Evolutionary conservation across 805 yeast genomes (phyloP), one percentile per base, ranked within the genome.

Genomic region (Saccharomycopsis sp.): DNA sequence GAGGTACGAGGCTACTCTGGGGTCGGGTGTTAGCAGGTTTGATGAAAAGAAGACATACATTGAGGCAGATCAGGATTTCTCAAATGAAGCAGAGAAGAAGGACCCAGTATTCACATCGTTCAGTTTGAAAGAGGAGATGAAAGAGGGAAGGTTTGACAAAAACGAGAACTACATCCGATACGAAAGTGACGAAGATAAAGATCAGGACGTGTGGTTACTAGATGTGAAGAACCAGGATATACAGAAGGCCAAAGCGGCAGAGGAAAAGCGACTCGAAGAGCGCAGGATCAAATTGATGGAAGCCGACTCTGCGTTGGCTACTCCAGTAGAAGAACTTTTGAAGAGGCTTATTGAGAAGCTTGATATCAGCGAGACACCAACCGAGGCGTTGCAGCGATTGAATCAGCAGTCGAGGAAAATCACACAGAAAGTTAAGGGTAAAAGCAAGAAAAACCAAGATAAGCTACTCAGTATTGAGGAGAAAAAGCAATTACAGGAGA

Each of bases 31-130:
- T 15, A 51, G 4, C 5, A 41, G 50, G 50, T 56, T 56, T 52
- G 55, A 51, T 37, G 56, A 53, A 24, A 47, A 34, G 34, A 52
- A 53, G 20, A 40, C 16, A 34, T 57, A 29, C 20, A 24, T 50
- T 44, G 66, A 61, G 3, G 48, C 56, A 18, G 64, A 63, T 7
- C 68, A 61, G 15, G 64, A 60, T 34, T 64, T 47, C 1, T 52
- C 29, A 18, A 51, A 54, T 1, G 61, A 64, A 12, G 61, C 64
- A 9, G 74, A 66, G 24, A 63, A 58, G 2, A 69, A 70, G 34
- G 78, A 76, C 18, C 73, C 84, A 1, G 77, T 78, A 60, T 59
- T 87, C 1, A 91, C 87, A 59, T 79, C 87, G 0, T 87, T 87
- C 69, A 78, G 81, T 66, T 68, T 87, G 50, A 68, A 76, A 23